These are phyloP conservation scores for Pichia sp. DNA, from an alignment of 1,139 yeast species.

Conservation along the genomic window DNA sequence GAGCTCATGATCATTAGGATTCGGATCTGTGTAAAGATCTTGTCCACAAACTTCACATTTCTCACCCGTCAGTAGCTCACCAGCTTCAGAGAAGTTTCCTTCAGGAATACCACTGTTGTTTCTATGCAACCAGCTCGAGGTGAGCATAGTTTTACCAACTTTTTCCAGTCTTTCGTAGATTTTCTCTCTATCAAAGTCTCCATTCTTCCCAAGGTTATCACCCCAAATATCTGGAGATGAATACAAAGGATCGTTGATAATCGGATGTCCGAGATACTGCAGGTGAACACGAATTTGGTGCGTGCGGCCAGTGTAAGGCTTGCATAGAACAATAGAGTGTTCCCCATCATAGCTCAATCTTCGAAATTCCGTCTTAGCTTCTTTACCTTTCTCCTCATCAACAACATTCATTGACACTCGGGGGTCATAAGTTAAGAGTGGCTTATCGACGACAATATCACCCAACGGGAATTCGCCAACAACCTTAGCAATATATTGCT, in stretches of 20 bases:
- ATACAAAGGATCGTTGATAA: slow-evolving; percentile 91
- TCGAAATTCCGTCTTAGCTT: slow-evolving; percentile 45
- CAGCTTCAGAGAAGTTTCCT: slow-evolving; percentile 27
- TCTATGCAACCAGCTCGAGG: slow-evolving; percentile 61
- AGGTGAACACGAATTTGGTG: slow-evolving; percentile 93
- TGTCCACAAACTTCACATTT: slow-evolving; percentile 64
- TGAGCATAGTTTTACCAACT: slow-evolving; percentile 62
- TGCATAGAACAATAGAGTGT: slow-evolving; percentile 71
- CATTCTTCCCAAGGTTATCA: slow-evolving; percentile 44
- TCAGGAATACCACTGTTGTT: neutral
- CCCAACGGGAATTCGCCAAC: slow-evolving; percentile 70
- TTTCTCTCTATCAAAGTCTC: slow-evolving; percentile 39
- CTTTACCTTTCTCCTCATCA: slow-evolving; percentile 58
- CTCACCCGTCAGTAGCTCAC: slow-evolving; percentile 38
- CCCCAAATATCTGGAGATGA: slow-evolving; percentile 72
- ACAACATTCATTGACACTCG: slow-evolving; percentile 71
- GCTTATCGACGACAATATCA: slow-evolving; percentile 54
- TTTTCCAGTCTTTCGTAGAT: slow-evolving; percentile 41
- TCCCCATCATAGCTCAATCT: slow-evolving; percentile 55
- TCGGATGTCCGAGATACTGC: slow-evolving; percentile 81
- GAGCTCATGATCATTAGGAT: slow-evolving; percentile 73
- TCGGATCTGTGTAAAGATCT: slow-evolving; percentile 83
- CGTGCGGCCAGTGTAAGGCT: slow-evolving; percentile 86
- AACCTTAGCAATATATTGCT: slow-evolving; percentile 84
- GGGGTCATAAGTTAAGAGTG: slow-evolving; percentile 69